Evolutionary conservation across 140 eudicot species (phyloP), one percentile per base, ranked within the genome.

Genomic region (Bidens hawaiensis): DNA sequence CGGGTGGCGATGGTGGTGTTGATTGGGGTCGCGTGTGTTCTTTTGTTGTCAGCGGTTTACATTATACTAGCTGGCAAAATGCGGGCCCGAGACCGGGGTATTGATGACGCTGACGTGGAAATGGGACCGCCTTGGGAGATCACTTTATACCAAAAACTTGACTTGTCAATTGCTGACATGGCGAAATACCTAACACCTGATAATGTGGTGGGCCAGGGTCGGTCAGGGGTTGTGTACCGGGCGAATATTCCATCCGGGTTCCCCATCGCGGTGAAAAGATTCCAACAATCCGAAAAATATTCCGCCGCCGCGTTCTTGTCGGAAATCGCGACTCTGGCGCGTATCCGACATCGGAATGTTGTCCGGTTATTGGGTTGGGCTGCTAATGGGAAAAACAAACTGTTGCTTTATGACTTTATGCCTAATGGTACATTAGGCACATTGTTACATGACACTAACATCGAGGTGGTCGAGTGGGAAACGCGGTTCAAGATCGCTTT

Each of bases 81-180:
- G 27, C 78, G 70, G 30, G 58, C 68, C 31, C 69, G 60, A 0
- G 71, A 73, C 6, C 36, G 57, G 9, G 86, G 78, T 27, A 7
- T 64, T 10, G 83, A 77, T 45, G 75, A 81, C 0, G 77, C 75
- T 68, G 95, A 90, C 62, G 81, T 90, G 81, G 97, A 87, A 33
- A 67, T 84, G 82, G 89, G 85, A 0, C 86, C 89, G 11, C 97
- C 97, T 0, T 90, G 97, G 97, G 97, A 90, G 58, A 90, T 90
- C 52, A 87, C 95, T 21, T 52, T 90, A 45, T 90, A 83, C 77
- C 97, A 90, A 31, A 90, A 90, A 67, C 94, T 90, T 2, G 97
- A 87, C 81, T 51, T 90, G 26, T 84, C 96, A 19, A 87, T 90
- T 24, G 60, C 63, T 24, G 97, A 90, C 62, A 87, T 90, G 70